Evolutionary conservation across 169 alveolate species (phyloP).

Genomic region (Plasmodium yoelii): DNA sequence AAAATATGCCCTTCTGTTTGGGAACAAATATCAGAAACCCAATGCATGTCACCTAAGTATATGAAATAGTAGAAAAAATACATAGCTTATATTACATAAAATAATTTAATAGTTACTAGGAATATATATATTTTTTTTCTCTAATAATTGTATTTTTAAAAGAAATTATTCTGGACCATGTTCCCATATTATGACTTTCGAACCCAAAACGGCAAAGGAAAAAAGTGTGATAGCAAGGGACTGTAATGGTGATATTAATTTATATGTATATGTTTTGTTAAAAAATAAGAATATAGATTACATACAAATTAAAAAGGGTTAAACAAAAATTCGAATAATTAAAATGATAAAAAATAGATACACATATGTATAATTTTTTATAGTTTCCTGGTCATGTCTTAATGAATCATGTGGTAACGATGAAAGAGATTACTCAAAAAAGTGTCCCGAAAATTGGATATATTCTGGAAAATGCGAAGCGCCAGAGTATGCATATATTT

Average conservation of each 20-base stretch:
- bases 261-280: not conserved
- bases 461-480: conserved; percentile 76
- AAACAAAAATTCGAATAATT: conserved; percentile 39
- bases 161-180: conserved; percentile 71
- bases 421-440: conserved; percentile 49
- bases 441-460: conserved; percentile 61
- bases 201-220: conserved; percentile 63
- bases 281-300: conserved; percentile 2
- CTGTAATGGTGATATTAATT: conserved; percentile 31
- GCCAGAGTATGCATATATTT: conserved; percentile 25
- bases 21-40: conserved; percentile 67
- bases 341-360: conserved; percentile 24
- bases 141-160: not conserved
- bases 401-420: conserved; percentile 60
- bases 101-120: conserved; percentile 1
- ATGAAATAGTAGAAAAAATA: not conserved
- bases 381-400: conserved; percentile 57
- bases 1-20: conserved; percentile 62
- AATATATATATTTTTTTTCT: not conserved
- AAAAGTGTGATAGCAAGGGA: conserved; percentile 50
- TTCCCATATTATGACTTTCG: conserved; percentile 59
- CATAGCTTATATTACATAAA: not conserved
- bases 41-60: conserved; percentile 67
- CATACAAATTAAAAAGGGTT: conserved; percentile 33
- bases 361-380: not conserved